Percentiles rank a stretch among this genome's conserved stretches.
Evolutionary conservation across 768 basidiomycete genomes (phyloP).

Genomic region (Phallus indusiatus): DNA sequence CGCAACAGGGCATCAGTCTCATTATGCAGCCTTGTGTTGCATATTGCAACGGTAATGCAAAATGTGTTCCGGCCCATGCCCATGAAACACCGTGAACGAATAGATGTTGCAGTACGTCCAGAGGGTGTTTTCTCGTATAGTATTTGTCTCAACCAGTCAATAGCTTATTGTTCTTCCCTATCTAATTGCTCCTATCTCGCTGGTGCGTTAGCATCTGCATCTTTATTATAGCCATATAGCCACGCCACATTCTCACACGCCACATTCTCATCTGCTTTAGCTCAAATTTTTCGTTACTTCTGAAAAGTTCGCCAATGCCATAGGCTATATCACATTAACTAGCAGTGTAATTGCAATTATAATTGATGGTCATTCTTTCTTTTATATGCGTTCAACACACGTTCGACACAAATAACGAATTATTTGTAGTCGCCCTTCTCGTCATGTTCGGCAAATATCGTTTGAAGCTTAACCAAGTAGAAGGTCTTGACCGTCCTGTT

Average conservation of each 20-base stretch:
- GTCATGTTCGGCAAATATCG: neutral
- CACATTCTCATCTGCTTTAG: too few relatives aligned
- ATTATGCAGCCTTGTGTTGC: neutral
- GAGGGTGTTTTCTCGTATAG: too few relatives aligned
- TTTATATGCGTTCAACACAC: neutral
- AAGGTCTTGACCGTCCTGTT: neutral
- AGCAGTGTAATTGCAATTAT: neutral
- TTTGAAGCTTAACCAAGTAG: too few relatives aligned
- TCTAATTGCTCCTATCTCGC: neutral
- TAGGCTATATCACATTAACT: too few relatives aligned
- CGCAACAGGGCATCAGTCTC: neutral
- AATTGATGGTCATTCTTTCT: neutral
- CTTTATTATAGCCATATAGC: too few relatives aligned
- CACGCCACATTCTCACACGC: too few relatives aligned
- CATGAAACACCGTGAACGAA: neutral
- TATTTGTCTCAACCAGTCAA: too few relatives aligned
- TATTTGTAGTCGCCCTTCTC: neutral
- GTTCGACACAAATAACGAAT: too few relatives aligned
- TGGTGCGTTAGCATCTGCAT: too few relatives aligned
- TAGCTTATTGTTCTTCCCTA: neutral
- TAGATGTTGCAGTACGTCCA: neutral
- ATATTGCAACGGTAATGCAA: neutral
- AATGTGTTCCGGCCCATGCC: neutral
- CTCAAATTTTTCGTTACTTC: too few relatives aligned
- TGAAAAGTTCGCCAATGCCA: too few relatives aligned